A percentile compares a stretch with the other conserved stretches of the same genome.
phyloP scores from a whole-genome alignment of 2,329 filamentous ascomycete species.

The Tolypocladium ovalisporum region DNA sequence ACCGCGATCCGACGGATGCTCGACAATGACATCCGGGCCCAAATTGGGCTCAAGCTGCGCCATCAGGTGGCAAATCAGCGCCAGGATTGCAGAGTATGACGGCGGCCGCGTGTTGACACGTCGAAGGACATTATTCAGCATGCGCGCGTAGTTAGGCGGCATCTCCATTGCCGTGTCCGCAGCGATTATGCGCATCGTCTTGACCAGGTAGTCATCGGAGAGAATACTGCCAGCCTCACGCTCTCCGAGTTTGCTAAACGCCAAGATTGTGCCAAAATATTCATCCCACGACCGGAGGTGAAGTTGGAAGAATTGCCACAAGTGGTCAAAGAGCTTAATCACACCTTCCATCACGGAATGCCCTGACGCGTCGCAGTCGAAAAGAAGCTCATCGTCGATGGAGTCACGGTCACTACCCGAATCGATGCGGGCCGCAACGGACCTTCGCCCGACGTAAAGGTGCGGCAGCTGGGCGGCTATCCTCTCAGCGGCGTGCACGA shows the following conservation, averaged over 20 bases:
- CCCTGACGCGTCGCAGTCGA: not conserved
- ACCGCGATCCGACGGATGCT: constrained; percentile 28
- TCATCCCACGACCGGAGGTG: constrained; percentile 63
- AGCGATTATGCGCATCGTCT: constrained; percentile 47
- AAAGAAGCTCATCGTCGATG: constrained; percentile 17
- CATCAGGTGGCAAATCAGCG: constrained; percentile 35
- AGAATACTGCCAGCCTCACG: constrained; percentile 49
- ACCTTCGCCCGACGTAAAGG: constrained; percentile 27
- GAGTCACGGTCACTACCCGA: constrained; percentile 10
- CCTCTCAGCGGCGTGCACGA: constrained; percentile 40
- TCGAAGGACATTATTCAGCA: constrained; percentile 41
- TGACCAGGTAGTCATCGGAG: constrained; percentile 47
- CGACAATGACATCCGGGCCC: constrained; percentile 22
- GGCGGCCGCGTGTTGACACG: constrained; percentile 38
- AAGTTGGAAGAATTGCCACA: constrained; percentile 54
- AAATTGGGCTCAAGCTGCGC: constrained; percentile 28
- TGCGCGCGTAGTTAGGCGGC: constrained; percentile 41
- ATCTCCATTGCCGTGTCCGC: constrained; percentile 45
- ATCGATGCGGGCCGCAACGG: not conserved
- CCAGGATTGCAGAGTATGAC: constrained; percentile 42
- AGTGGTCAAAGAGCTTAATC: constrained; percentile 37
- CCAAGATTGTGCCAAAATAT: constrained; percentile 59
- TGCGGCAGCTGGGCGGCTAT: constrained; percentile 38
- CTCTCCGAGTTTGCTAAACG: constrained; percentile 52
- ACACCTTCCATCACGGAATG: constrained; percentile 18